These are phyloP conservation scores for Rubroboletus pulcherrimus DNA, from an alignment of 768 basidiomycete species.

Conservation along the genomic window DNA sequence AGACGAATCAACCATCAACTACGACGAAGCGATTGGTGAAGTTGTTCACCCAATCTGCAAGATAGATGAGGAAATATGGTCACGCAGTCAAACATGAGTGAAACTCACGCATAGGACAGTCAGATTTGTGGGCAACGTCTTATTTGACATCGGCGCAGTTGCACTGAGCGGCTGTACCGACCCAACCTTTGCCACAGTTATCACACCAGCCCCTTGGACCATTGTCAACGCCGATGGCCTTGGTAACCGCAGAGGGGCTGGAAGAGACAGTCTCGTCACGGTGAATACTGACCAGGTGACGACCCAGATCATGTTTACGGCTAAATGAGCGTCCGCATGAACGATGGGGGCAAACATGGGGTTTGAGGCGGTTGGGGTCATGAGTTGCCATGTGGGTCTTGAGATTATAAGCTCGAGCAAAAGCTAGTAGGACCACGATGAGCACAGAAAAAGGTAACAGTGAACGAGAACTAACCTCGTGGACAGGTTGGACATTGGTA, in stretches of 20 bases:
- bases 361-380: constrained; percentile 87
- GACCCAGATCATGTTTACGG: constrained; percentile 89
- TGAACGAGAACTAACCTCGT: constrained; percentile 45
- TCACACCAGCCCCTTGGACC: constrained; percentile 70
- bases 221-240: constrained; percentile 66
- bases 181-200: constrained; percentile 64
- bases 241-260: constrained; percentile 36
- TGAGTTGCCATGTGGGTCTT: constrained; percentile 96
- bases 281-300: constrained; percentile 85
- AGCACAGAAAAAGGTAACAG: not conserved
- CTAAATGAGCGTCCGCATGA: constrained; percentile 89
- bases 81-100: not conserved
- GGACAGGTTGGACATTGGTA: constrained; percentile 75
- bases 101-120: constrained; percentile 29
- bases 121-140: constrained; percentile 11
- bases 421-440: constrained; percentile 46
- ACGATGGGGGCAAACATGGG: constrained; percentile 81
- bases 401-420: constrained; percentile 90
- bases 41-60: constrained; percentile 30
- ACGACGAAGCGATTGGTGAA: constrained; percentile 40
- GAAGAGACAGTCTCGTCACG: constrained; percentile 57
- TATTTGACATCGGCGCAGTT: constrained; percentile 67
- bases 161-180: constrained; percentile 53
- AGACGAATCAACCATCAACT: constrained; percentile 38
- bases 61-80: constrained; percentile 16